Percentiles rank a stretch among this genome's conserved stretches.
Conservation (phyloP, 2,329 filamentous ascomycete genomes). For the Madurella mycetomatis region DNA sequence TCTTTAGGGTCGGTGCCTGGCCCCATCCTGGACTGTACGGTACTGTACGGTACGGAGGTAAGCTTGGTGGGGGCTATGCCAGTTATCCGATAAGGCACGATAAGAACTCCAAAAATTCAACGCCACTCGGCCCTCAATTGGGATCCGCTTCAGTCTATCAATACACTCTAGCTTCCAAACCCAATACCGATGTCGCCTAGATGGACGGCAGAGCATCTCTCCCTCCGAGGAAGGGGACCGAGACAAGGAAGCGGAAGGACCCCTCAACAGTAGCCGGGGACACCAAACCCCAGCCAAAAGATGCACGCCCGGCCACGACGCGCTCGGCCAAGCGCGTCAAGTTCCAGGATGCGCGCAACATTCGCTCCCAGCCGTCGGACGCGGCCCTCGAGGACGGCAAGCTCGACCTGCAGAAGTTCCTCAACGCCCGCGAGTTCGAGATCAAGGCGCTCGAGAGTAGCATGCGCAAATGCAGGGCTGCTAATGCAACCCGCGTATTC, state of each 20-base stretch:
- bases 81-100: slow-evolving; percentile 20
- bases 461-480: slow-evolving; percentile 67
- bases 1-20: not conserved
- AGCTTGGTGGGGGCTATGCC: not conserved
- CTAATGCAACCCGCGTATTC: slow-evolving; percentile 68
- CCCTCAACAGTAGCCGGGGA: slow-evolving; percentile 12
- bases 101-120: slow-evolving; percentile 21
- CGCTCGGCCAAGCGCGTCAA: slow-evolving; percentile 42
- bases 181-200: slow-evolving; percentile 5
- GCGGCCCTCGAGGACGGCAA: slow-evolving; percentile 64
- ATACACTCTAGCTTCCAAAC: not conserved
- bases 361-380: slow-evolving; percentile 48
- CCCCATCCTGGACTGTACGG: not conserved
- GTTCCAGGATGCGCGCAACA: slow-evolving; percentile 44
- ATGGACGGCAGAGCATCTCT: slow-evolving; percentile 23
- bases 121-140: not conserved
- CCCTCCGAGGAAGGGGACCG: slow-evolving; percentile 11
- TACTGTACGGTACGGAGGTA: not conserved
- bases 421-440: slow-evolving; percentile 82
- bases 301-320: slow-evolving; percentile 14
- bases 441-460: slow-evolving; percentile 79
- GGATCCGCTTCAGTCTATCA: not conserved
- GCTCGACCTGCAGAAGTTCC: slow-evolving; percentile 78
- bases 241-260: slow-evolving; percentile 26
- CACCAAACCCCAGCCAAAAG: slow-evolving; percentile 12